phyloP scores from a whole-genome alignment of 176 grass and related monocot species.

The Stipa capillata region DNA sequence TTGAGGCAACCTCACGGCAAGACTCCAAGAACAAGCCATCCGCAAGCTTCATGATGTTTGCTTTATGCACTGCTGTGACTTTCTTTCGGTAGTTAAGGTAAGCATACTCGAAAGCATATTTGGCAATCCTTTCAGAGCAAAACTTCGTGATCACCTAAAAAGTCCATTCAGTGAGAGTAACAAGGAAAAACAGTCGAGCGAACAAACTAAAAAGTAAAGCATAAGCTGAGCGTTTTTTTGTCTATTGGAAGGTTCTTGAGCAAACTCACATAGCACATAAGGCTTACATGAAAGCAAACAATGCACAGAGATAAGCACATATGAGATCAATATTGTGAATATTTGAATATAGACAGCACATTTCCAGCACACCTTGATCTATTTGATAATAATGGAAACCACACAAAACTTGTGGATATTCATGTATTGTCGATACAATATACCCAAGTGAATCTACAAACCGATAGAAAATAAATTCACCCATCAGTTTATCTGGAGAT shows the following conservation, averaged over 20 bases:
- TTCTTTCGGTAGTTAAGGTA: slow-evolving; percentile 97
- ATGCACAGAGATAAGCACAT: background rate
- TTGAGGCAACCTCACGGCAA: slow-evolving; percentile 83
- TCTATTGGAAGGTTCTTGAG: background rate
- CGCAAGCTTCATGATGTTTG: slow-evolving; percentile 97
- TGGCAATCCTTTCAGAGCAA: slow-evolving; percentile 83
- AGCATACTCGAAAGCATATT: slow-evolving; percentile 96
- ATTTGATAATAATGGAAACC: background rate
- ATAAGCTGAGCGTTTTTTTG: background rate
- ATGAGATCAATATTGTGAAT: background rate
- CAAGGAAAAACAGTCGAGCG: slow-evolving; percentile 6
- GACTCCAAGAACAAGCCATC: slow-evolving; percentile 98
- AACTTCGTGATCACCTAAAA: slow-evolving; percentile 99
- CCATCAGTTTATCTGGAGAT: background rate
- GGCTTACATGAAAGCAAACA: background rate
- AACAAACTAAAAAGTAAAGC: background rate
- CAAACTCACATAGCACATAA: background rate
- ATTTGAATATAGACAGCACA: background rate
- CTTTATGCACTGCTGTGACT: slow-evolving; percentile 96
- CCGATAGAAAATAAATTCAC: background rate
- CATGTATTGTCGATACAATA: background rate
- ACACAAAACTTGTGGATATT: background rate
- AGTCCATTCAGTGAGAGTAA: slow-evolving; percentile 30
- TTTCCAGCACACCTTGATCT: background rate
- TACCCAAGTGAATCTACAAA: background rate